Evolutionary conservation across 805 yeast species (phyloP).

Genomic region (Candida quercuum): DNA sequence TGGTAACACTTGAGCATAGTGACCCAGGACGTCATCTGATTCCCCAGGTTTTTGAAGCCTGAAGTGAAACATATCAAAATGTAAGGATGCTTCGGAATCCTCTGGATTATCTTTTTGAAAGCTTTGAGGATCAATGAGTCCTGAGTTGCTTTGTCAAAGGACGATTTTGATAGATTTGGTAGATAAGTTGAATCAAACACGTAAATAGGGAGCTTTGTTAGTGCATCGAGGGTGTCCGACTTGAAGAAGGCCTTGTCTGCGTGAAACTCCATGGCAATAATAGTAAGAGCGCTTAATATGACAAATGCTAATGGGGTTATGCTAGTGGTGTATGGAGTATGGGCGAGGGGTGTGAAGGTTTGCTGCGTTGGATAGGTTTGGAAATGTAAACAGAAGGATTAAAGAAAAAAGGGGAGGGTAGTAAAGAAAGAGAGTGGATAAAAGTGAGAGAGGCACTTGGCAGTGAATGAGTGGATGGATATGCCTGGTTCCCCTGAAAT

Average conservation of each 20-base stretch:
- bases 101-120: conserved; percentile 47
- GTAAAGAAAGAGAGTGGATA: too few relatives aligned
- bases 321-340: too few relatives aligned
- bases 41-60: conserved; percentile 53
- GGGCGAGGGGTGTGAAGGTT: too few relatives aligned
- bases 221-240: conserved; percentile 61
- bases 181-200: conserved; percentile 80
- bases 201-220: conserved; percentile 63
- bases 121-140: conserved; percentile 42
- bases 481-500: too few relatives aligned
- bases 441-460: too few relatives aligned
- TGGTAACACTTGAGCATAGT: conserved; percentile 62
- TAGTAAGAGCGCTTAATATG: too few relatives aligned
- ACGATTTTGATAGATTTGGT: conserved; percentile 49
- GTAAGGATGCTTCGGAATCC: conserved; percentile 59
- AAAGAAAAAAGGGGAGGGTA: too few relatives aligned
- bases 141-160: conserved; percentile 29
- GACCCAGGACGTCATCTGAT: conserved; percentile 48
- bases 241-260: conserved; percentile 45
- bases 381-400: too few relatives aligned
- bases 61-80: conserved; percentile 75
- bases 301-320: too few relatives aligned
- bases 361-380: too few relatives aligned
- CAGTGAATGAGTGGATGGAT: too few relatives aligned
- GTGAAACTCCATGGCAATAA: conserved; percentile 20